A percentile compares a stretch with the other conserved stretches of the same genome.
phyloP scores from a whole-genome alignment of 2,329 filamentous ascomycete species.

The Bisporella sp. region DNA sequence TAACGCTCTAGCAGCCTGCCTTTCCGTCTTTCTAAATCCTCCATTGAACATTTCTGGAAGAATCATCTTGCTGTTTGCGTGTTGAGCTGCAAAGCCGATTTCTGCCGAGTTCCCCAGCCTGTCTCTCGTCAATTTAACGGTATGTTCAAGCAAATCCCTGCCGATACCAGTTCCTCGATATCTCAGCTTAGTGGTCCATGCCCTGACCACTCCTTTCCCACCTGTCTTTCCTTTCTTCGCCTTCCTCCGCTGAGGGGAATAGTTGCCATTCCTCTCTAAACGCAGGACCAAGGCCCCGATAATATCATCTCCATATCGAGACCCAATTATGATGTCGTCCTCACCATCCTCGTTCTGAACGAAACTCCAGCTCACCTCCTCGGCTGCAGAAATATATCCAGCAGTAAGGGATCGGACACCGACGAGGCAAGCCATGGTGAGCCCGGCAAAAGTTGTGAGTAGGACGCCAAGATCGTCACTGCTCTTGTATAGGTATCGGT shows the following conservation, averaged over 20 bases:
- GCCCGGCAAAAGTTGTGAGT: conserved; percentile 50
- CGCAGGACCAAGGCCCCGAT: conserved; percentile 66
- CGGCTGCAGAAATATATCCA: conserved; percentile 41
- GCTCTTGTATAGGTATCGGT: conserved; percentile 33
- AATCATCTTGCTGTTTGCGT: conserved; percentile 65
- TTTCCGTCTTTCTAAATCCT: conserved; percentile 51
- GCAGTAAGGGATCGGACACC: conserved; percentile 52
- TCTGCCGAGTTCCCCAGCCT: conserved; percentile 60
- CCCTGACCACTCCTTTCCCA: conserved; percentile 65
- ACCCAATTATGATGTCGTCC: conserved; percentile 55
- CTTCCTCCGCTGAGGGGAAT: conserved; percentile 12
- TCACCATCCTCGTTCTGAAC: conserved; percentile 25
- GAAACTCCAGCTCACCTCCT: conserved; percentile 23
- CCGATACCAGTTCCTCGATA: conserved; percentile 70
- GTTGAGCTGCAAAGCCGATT: conserved; percentile 66
- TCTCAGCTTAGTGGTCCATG: conserved; percentile 69
- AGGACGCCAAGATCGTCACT: conserved; percentile 46
- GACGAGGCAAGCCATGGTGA: conserved; percentile 57
- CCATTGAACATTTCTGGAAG: conserved; percentile 57
- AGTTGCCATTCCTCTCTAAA: conserved; percentile 40
- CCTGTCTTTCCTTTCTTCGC: conserved; percentile 34
- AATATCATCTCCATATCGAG: conserved; percentile 59
- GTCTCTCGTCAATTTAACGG: conserved; percentile 59
- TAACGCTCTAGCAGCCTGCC: conserved; percentile 46
- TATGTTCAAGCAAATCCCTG: conserved; percentile 65